Base-by-base conservation (phyloP, 352 stramenopile species). In the Pythium aquatile region DNA sequence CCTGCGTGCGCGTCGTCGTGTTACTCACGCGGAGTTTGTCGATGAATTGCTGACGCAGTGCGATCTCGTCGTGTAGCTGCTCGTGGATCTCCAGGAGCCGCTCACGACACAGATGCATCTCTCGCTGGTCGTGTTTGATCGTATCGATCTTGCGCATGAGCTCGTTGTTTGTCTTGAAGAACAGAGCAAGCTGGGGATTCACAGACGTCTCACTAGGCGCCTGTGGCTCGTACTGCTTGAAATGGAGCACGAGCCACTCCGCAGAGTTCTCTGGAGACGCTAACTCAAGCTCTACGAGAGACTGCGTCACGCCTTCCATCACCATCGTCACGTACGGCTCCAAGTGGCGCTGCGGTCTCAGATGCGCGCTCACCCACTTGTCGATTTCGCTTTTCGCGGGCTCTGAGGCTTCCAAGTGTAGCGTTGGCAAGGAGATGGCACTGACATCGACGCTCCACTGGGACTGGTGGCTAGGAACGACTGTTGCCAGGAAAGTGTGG, bases 161-260 rank as follows among this genome's bases (percentile, higher is more conserved):
- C 58, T 90, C 81, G 30, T 81, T 82, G 65, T 86, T 88, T 10
- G 74, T 88, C 59, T 76, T 78, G 69, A 87, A 82, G 33, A 87
- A 72, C 10, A 78, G 49, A 20, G 72, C 42, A 44, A 69, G 20
- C 17, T 58, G 42, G 1, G 49, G 11, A 40, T 61, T 29, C 14
- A n/a, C 8, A 11, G 28, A 53, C 6, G 17, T 16, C 8, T 53
- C 7, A 13, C 10, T 53, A 2, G 46, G 20, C 9, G 26, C 11
- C 14, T 53, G 20, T 9, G 46, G 20, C 46, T 53, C 26, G 55
- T 61, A 48, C 11, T 69, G 67, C 14, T 81, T 61, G 42, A 83
- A 78, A 5, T 70, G 39, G n/a, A 57, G 67, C 10, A 88, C 66
- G 49, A 90, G 61, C 78, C 79, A 87, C 14, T 77, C 57, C 11